These are phyloP conservation scores for Plasmodium malariae DNA, from an alignment of 169 alveolate genomes.

Conservation along the genomic window DNA sequence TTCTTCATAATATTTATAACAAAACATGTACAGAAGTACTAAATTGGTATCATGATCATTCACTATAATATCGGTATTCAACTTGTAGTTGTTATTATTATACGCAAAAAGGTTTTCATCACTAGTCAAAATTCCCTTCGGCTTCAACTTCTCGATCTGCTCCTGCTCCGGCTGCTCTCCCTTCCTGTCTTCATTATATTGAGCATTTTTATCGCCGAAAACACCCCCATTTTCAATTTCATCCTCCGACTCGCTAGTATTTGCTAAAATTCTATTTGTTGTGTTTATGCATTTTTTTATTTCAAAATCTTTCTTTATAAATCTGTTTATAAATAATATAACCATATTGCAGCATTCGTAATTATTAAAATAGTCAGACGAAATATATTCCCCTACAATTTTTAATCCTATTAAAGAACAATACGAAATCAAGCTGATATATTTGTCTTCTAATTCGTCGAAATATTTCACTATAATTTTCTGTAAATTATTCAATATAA, in stretches of 20 bases:
- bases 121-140: neutral
- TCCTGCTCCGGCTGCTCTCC: too few relatives aligned
- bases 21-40: conserved; percentile 36
- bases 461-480: conserved; percentile 24
- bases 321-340: conserved; percentile 64
- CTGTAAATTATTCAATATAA: neutral
- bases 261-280: conserved; percentile 52
- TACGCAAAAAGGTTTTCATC: conserved; percentile 36
- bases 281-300: conserved; percentile 30
- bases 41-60: conserved; percentile 58
- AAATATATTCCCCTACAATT: conserved; percentile 23
- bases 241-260: conserved; percentile 15
- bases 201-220: neutral
- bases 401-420: conserved; percentile 46
- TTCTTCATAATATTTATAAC: conserved; percentile 70
- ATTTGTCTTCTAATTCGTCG: conserved; percentile 54
- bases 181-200: neutral
- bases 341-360: conserved; percentile 55
- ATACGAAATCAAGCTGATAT: conserved; percentile 54
- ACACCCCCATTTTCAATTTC: neutral
- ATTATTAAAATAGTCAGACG: conserved; percentile 34
- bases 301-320: conserved; percentile 70
- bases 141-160: neutral
- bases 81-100: conserved; percentile 39
- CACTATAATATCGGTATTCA: conserved; percentile 71